A percentile compares a stretch with the other conserved stretches of the same genome.
These are phyloP conservation scores for Talaromyces liani DNA, from an alignment of 495 filamentous ascomycete genomes.

Conservation along the genomic window DNA sequence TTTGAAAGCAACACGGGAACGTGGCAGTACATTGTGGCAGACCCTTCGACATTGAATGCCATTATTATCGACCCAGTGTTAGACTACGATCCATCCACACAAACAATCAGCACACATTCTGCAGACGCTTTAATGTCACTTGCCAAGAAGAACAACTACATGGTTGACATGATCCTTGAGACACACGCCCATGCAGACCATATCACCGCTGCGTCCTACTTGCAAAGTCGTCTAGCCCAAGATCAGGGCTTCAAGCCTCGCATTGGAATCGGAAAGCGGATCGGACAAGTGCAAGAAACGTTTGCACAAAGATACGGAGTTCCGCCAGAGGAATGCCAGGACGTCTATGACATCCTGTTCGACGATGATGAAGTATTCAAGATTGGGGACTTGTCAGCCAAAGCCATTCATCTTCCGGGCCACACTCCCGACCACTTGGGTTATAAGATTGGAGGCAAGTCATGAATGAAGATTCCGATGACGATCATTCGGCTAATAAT, in stretches of 20 bases:
- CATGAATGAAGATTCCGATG: background rate
- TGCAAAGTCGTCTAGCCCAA: slow-evolving; percentile 35
- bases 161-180: slow-evolving; percentile 43
- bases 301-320: slow-evolving; percentile 45
- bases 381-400: slow-evolving; percentile 39
- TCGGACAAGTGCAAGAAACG: slow-evolving; percentile 39
- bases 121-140: slow-evolving; percentile 42
- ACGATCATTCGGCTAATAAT: background rate
- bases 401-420: slow-evolving; percentile 48
- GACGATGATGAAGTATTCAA: slow-evolving; percentile 45
- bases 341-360: slow-evolving; percentile 44
- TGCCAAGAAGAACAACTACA: slow-evolving; percentile 36
- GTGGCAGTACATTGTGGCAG: slow-evolving; percentile 56
- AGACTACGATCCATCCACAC: slow-evolving; percentile 44
- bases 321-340: slow-evolving; percentile 24
- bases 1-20: slow-evolving; percentile 43
- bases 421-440: slow-evolving; percentile 59
- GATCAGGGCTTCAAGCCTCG: slow-evolving; percentile 18
- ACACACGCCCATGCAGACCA: slow-evolving; percentile 59
- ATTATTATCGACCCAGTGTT: slow-evolving; percentile 55
- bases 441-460: slow-evolving; percentile 43
- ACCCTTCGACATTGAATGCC: slow-evolving; percentile 36
- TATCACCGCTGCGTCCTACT: slow-evolving; percentile 48
- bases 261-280: slow-evolving; percentile 49
- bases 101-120: slow-evolving; percentile 34